Evolutionary conservation across 73 alveolate genomes (phyloP).

Genomic region (Symbiodinium natans): DNA sequence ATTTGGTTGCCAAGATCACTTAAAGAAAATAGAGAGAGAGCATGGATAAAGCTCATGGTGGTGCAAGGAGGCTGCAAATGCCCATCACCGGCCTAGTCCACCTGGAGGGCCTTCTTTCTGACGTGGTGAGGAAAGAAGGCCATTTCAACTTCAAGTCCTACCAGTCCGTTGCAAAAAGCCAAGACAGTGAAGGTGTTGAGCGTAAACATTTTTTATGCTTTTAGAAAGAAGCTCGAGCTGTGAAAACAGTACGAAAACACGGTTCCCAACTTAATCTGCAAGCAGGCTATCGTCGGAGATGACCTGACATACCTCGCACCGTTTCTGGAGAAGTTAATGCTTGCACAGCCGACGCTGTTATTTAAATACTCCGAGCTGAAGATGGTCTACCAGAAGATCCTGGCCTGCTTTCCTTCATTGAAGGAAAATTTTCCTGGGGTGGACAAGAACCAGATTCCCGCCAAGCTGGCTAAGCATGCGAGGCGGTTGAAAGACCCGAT

Average conservation of each 20-base stretch:
- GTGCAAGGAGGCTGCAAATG: neutral
- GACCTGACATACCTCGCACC: neutral
- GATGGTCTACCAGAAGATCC: neutral
- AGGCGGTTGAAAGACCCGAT: neutral
- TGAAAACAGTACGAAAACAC: no score
- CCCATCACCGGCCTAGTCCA: neutral
- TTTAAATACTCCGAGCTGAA: neutral
- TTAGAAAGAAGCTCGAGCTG: no score
- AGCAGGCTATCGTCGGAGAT: neutral
- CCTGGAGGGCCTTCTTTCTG: neutral
- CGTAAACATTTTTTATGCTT: no score
- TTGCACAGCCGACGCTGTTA: neutral
- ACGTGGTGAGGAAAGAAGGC: neutral
- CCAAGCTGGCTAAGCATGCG: slow-evolving; percentile 2
- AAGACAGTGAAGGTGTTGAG: no score
- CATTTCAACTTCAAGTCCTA: neutral
- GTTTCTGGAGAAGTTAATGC: neutral
- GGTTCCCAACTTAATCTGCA: no score
- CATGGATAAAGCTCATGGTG: no score
- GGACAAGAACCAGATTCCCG: neutral
- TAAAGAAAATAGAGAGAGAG: no score
- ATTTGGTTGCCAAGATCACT: no score
- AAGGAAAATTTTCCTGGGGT: neutral
- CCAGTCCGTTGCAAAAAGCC: neutral
- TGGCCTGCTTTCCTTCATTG: neutral